Conservation (phyloP, 352 stramenopile genomes). For the Phytophthora capsici region DNA sequence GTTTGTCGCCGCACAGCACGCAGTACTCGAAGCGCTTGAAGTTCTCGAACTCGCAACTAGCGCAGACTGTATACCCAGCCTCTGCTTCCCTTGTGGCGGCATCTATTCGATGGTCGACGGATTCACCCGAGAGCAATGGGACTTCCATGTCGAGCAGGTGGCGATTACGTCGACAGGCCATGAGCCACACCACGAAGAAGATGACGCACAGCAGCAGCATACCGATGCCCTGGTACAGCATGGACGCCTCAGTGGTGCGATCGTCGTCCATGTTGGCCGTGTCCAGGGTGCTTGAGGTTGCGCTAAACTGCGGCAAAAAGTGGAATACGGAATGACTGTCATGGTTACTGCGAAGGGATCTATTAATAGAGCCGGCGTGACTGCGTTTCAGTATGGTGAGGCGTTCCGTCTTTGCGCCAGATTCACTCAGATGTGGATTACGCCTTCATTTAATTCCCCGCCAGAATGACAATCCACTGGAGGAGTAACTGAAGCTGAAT, state of each 20-base stretch:
- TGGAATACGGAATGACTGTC: conserved; percentile 17
- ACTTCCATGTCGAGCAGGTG: conserved; percentile 53
- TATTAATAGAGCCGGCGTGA: conserved; percentile 7
- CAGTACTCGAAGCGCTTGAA: conserved; percentile 75
- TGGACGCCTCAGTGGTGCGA: conserved; percentile 38
- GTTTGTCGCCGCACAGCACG: conserved; percentile 66
- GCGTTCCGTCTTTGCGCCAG: not conserved
- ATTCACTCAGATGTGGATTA: conserved; percentile 22
- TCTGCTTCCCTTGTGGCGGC: conserved; percentile 67
- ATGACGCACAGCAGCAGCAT: conserved; percentile 61
- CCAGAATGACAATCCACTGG: conserved; percentile 12
- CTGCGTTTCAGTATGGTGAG: conserved; percentile 21
- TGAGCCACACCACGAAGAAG: conserved; percentile 61
- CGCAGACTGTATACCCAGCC: conserved; percentile 52
- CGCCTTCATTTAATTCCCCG: conserved; percentile 13
- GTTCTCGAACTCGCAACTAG: conserved; percentile 74
- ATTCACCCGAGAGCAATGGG: conserved; percentile 62
- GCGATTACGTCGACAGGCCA: conserved; percentile 50
- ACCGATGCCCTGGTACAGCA: conserved; percentile 67
- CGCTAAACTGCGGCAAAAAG: not conserved
- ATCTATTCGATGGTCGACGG: conserved; percentile 70
- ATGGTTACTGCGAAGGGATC: conserved; percentile 4
- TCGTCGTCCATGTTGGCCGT: conserved; percentile 27
- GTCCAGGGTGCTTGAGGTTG: conserved; percentile 1
- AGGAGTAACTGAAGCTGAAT: not conserved